Percentiles rank a stretch among this genome's conserved stretches.
Evolutionary conservation across 129 eudicot genomes (phyloP).

Genomic region (Apium graveolens): DNA sequence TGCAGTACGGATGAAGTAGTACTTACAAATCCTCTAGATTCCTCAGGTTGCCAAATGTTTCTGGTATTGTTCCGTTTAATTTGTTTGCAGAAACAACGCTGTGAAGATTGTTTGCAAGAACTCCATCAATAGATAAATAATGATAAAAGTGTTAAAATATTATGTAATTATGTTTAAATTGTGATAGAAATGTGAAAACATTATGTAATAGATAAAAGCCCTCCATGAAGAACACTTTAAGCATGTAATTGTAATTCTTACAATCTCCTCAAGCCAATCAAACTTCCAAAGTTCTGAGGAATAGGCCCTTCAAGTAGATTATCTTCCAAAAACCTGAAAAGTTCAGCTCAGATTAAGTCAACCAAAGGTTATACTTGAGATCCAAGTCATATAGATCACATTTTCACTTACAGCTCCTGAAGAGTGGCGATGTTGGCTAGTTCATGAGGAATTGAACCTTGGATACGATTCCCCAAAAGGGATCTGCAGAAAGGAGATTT

Average conservation of each 20-base stretch:
- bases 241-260: conserved; percentile 28
- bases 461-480: conserved; percentile 64
- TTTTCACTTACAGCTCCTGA: conserved; percentile 58
- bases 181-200: background rate
- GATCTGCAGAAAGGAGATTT: conserved; percentile 35
- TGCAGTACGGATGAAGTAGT: background rate
- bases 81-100: conserved; percentile 44
- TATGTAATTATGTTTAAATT: no score
- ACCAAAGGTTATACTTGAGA: background rate
- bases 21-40: conserved; percentile 48
- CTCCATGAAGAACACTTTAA: background rate
- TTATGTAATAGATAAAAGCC: background rate
- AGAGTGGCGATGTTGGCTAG: conserved; percentile 65
- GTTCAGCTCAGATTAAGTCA: conserved; percentile 2
- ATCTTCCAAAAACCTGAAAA: conserved; percentile 59
- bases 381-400: background rate
- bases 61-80: conserved; percentile 48
- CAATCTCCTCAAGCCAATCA: conserved; percentile 53
- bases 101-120: conserved; percentile 11
- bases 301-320: conserved; percentile 63
- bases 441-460: conserved; percentile 63
- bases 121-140: no score
- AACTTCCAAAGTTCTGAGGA: conserved; percentile 44
- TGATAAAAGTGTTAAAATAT: background rate
- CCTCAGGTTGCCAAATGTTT: conserved; percentile 29